Evolutionary conservation across 495 filamentous ascomycete genomes (phyloP).

Genomic region (Penicillium ochrochloron): DNA sequence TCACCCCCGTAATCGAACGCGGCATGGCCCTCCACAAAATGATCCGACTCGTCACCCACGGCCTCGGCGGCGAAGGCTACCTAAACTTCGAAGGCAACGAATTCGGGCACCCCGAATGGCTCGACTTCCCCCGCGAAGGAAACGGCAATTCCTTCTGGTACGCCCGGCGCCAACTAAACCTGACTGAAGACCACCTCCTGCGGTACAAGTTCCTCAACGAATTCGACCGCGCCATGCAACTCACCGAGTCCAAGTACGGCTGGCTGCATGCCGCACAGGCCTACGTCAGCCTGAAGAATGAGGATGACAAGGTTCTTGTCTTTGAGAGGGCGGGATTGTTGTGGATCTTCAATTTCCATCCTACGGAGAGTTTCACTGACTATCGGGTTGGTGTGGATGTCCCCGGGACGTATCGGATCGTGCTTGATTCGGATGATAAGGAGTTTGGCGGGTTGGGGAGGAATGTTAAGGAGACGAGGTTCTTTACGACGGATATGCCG

Average conservation of each 20-base stretch:
- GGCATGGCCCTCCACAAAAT: slow-evolving; percentile 95
- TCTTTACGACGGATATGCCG: slow-evolving; percentile 84
- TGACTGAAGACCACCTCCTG: slow-evolving; percentile 82
- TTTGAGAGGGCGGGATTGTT: slow-evolving; percentile 91
- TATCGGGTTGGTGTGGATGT: slow-evolving; percentile 88
- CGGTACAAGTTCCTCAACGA: slow-evolving; percentile 93
- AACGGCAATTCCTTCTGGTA: slow-evolving; percentile 98
- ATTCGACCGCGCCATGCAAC: slow-evolving; percentile 92
- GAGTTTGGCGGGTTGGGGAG: slow-evolving; percentile 81
- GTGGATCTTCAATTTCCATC: slow-evolving; percentile 97
- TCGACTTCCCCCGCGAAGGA: slow-evolving; percentile 94
- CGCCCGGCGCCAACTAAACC: slow-evolving; percentile 91
- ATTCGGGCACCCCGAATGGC: slow-evolving; percentile 98
- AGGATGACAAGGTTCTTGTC: slow-evolving; percentile 91
- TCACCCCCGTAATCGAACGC: slow-evolving; percentile 89
- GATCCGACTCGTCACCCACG: slow-evolving; percentile 92
- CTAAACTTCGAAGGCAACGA: slow-evolving; percentile 99
- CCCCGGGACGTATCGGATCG: slow-evolving; percentile 83
- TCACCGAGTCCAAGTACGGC: slow-evolving; percentile 82
- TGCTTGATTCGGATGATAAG: slow-evolving; percentile 79
- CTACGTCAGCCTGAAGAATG: slow-evolving; percentile 91
- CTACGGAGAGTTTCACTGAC: slow-evolving; percentile 84
- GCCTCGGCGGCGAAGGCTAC: slow-evolving; percentile 94
- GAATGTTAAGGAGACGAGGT: slow-evolving; percentile 75
- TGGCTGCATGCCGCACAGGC: slow-evolving; percentile 90